Percentiles rank a stretch among this genome's conserved stretches.
Conservation (phyloP, 208 protist species). For the Acanthamoeba triangularis region DNA sequence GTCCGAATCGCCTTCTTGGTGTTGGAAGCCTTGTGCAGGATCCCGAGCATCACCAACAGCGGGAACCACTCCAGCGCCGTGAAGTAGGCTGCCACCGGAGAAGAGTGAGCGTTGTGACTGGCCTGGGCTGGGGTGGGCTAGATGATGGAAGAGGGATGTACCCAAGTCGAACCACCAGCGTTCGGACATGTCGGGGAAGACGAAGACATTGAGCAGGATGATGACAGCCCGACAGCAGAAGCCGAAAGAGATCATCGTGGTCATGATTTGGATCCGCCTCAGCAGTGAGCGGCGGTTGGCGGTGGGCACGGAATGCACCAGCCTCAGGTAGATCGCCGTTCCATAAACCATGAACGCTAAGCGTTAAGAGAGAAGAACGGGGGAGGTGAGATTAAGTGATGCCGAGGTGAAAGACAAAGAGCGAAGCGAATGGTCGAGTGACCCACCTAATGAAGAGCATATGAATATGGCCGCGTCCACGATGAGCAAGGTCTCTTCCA, state of each 20-base stretch:
- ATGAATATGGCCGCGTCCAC: constrained; percentile 15
- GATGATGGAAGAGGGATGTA: neutral
- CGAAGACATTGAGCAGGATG: constrained; percentile 52
- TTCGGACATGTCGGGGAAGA: neutral
- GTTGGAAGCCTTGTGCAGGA: constrained; percentile 52
- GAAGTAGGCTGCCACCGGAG: constrained; percentile 11
- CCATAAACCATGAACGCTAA: constrained; percentile 50
- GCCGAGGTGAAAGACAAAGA: neutral
- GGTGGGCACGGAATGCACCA: constrained; percentile 15
- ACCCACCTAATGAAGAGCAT: neutral
- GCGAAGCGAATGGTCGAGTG: neutral
- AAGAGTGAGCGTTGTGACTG: neutral
- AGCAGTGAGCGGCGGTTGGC: constrained; percentile 27
- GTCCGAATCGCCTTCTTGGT: neutral
- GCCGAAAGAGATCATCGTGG: neutral
- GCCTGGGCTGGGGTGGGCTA: neutral
- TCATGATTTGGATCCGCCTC: constrained; percentile 35
- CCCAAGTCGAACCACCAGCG: constrained; percentile 47
- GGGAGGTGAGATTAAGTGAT: neutral
- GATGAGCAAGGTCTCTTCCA: constrained; percentile 27
- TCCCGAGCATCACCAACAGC: constrained; percentile 39
- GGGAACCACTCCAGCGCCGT: constrained; percentile 52
- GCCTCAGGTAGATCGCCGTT: constrained; percentile 20
- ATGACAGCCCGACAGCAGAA: neutral
- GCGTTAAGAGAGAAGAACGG: neutral